Evolutionary conservation across 2,329 filamentous ascomycete species (phyloP), one percentile per base, ranked within the genome.

Genomic region (Alternaria solani): DNA sequence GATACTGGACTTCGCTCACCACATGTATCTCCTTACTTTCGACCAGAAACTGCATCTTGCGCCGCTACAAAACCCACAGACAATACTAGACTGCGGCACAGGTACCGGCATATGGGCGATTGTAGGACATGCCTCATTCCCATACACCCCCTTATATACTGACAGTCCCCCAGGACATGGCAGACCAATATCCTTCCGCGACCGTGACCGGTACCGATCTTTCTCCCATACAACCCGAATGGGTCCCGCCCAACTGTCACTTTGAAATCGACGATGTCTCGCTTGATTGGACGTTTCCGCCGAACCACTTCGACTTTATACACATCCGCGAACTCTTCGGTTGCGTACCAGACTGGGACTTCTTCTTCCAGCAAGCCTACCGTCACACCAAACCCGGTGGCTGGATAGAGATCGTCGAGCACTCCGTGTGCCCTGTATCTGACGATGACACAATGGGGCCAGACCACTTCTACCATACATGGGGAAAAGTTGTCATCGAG

Each of bases 201-300:
- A 67, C 61, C 18, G 70, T 75, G 51, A 79, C 78, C 4, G 83
- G 83, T 39, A 81, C 78, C 23, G 82, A 84, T 65, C 78, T 84
- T 46, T 82, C 80, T 0, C 82, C 83, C 38, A 84, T 84, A 48
- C 83, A 85, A 63, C 83, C 82, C 4, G 69, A 72, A 56, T 81
- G 80, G 76, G 79, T 83, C 0, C 82, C 82, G 0, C 77, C 80
- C 2, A 84, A 84, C 65, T 79, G 78, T 62, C 66, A 72, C 26
- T 84, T 84, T 64, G 79, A 83, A 55, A 78, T 84, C 54, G 82
- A 84, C 71, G 82, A 84, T 51, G 74, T 80, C 16, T 77, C 75
- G 1, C 67, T 75, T 7, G 73, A 75, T 25, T 83, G 81, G 81
- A 81, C 79, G 2, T 78, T 75, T 44, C 74, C 74, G 0, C 57